Conservation (phyloP, 305 asterid genomes). For the Fraxinus albicans region DNA sequence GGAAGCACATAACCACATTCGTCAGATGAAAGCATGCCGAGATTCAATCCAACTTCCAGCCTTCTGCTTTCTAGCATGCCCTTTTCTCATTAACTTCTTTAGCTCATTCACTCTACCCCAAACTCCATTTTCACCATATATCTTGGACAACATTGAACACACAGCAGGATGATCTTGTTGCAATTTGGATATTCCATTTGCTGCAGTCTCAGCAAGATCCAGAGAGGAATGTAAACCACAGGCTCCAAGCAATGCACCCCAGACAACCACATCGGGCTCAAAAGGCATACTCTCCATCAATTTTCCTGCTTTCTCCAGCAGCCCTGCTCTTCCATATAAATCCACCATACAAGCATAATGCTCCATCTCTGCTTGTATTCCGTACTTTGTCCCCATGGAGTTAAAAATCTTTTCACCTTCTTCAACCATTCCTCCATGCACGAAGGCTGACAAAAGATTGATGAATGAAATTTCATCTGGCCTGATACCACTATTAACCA, state of each 20-base stretch:
- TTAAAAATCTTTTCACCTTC: slow-evolving; percentile 67
- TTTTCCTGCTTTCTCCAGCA: slow-evolving; percentile 64
- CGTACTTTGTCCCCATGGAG: slow-evolving; percentile 45
- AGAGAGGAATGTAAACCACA: slow-evolving; percentile 64
- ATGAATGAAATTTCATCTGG: slow-evolving; percentile 73
- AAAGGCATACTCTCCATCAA: slow-evolving; percentile 65
- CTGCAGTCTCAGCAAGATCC: slow-evolving; percentile 61
- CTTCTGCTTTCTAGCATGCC: slow-evolving; percentile 61
- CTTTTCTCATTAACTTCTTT: slow-evolving; percentile 41
- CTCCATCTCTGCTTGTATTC: slow-evolving; percentile 57
- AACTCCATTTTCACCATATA: slow-evolving; percentile 50
- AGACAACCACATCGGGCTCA: slow-evolving; percentile 73
- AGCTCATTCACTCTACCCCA: slow-evolving; percentile 39
- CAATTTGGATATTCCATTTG: slow-evolving; percentile 47
- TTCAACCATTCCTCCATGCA: slow-evolving; percentile 72
- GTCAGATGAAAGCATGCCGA: background rate
- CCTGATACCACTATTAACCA: slow-evolving; percentile 40
- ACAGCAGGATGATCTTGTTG: slow-evolving; percentile 70
- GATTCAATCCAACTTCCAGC: slow-evolving; percentile 75
- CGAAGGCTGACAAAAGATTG: slow-evolving; percentile 73
- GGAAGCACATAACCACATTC: background rate
- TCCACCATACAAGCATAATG: slow-evolving; percentile 93
- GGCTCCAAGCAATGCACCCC: slow-evolving; percentile 82
- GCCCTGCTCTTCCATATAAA: slow-evolving; percentile 71
- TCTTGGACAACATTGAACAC: slow-evolving; percentile 53